Conservation (phyloP, 2,329 filamentous ascomycete species). For the Sarocladium brachiariae region DNA sequence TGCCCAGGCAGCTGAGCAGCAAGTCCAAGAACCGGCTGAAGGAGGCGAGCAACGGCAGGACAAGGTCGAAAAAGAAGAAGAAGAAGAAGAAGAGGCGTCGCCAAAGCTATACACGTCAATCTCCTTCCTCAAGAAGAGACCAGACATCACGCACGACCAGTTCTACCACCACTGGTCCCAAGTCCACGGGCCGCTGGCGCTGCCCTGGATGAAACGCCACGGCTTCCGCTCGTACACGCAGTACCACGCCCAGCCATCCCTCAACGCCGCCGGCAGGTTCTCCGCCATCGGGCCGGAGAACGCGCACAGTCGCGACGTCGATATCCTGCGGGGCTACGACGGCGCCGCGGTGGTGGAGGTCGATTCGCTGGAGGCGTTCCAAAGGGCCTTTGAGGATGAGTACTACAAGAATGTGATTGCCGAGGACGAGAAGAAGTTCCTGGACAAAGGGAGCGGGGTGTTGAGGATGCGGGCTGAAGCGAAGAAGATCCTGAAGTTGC, state of each 20-base stretch:
- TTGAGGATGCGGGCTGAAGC: conserved; percentile 16
- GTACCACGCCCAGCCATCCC: conserved; percentile 19
- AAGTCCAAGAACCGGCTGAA: not conserved
- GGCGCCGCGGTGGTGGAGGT: conserved; percentile 25
- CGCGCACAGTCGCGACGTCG: not conserved
- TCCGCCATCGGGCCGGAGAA: conserved; percentile 15
- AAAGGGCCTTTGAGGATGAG: conserved; percentile 22
- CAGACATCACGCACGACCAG: conserved; percentile 20
- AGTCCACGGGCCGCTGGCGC: conserved; percentile 24
- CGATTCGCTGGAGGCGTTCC: conserved; percentile 19
- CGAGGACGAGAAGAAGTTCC: conserved; percentile 22
- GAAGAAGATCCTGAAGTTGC: conserved; percentile 15
- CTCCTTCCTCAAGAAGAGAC: conserved; percentile 21
- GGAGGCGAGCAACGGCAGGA: not conserved
- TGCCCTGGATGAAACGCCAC: conserved; percentile 26
- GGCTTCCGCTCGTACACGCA: conserved; percentile 26
- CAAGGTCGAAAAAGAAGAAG: not conserved
- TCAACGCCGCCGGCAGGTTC: conserved; percentile 15
- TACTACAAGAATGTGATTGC: conserved; percentile 24
- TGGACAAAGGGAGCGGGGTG: conserved; percentile 22
- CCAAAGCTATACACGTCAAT: conserved; percentile 12
- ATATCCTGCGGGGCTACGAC: conserved; percentile 20
- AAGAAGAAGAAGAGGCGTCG: not conserved
- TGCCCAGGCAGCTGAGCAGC: not conserved
- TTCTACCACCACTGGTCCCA: conserved; percentile 29